These are phyloP conservation scores for Vigna angularis DNA, from an alignment of 306 rosid genomes.

Conservation along the genomic window DNA sequence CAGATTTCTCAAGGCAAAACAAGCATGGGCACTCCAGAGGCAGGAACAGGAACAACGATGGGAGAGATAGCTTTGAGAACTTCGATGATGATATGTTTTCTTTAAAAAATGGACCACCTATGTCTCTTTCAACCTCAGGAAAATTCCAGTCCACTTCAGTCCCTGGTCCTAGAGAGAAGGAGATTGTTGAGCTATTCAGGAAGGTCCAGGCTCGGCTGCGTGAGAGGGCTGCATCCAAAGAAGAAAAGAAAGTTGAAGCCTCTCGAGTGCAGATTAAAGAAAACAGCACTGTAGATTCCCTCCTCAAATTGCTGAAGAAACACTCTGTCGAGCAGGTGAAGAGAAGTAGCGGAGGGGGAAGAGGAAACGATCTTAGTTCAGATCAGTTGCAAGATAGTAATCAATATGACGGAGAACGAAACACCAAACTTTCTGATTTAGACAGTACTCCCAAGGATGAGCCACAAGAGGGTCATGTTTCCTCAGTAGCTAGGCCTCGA, in stretches of 20 bases:
- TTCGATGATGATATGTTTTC: slow-evolving; percentile 77
- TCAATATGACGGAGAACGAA: slow-evolving; percentile 52
- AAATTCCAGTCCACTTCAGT: slow-evolving; percentile 76
- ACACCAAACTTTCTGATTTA: slow-evolving; percentile 52
- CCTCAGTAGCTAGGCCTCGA: slow-evolving; percentile 62
- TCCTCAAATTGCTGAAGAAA: slow-evolving; percentile 80
- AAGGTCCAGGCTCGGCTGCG: slow-evolving; percentile 93
- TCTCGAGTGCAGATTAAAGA: slow-evolving; percentile 67
- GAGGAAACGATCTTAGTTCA: slow-evolving; percentile 50
- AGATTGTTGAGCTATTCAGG: slow-evolving; percentile 91
- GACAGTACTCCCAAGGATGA: slow-evolving; percentile 57
- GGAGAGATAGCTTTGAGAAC: slow-evolving; percentile 68
- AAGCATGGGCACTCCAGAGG: slow-evolving; percentile 64
- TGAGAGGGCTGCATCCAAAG: slow-evolving; percentile 78
- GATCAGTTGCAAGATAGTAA: slow-evolving; percentile 62
- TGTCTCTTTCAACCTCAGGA: slow-evolving; percentile 62
- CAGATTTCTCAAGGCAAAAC: slow-evolving; percentile 84
- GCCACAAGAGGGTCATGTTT: slow-evolving; percentile 54
- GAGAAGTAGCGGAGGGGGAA: slow-evolving; percentile 56
- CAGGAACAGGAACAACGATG: slow-evolving; percentile 76
- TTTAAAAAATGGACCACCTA: slow-evolving; percentile 74
- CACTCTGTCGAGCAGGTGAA: slow-evolving; percentile 85
- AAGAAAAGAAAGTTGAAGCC: slow-evolving; percentile 77
- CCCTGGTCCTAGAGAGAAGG: slow-evolving; percentile 96
- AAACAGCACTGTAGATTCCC: slow-evolving; percentile 83